A percentile compares a stretch with the other conserved stretches of the same genome.
phyloP scores from a whole-genome alignment of 2,329 filamentous ascomycete genomes.

The Bertia moriformis region DNA sequence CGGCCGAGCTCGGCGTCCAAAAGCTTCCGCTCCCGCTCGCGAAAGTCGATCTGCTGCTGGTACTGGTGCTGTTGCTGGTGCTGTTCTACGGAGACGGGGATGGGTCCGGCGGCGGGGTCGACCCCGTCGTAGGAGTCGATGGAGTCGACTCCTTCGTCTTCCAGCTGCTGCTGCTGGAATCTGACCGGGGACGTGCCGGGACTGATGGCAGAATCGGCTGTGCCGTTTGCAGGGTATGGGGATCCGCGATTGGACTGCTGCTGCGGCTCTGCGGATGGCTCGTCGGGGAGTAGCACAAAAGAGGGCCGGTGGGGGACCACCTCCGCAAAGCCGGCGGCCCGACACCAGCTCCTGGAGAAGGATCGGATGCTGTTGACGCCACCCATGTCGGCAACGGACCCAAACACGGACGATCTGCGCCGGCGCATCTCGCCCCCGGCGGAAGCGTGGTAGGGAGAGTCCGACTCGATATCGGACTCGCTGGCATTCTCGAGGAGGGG shows the following conservation, averaged over 20 bases:
- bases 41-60: slow-evolving; percentile 11
- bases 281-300: slow-evolving; percentile 51
- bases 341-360: slow-evolving; percentile 83
- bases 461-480: too few species aligned
- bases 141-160: too few species aligned
- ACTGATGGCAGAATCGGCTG: not conserved
- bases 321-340: slow-evolving; percentile 76
- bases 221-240: slow-evolving; percentile 8
- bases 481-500: too few species aligned
- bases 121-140: too few species aligned
- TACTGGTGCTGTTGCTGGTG: slow-evolving; percentile 27
- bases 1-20: slow-evolving; percentile 26
- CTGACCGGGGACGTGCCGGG: not conserved
- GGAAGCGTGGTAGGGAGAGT: too few species aligned
- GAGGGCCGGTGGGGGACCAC: slow-evolving; percentile 68
- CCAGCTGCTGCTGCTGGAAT: too few species aligned
- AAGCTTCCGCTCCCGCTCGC: slow-evolving; percentile 31
- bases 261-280: slow-evolving; percentile 27
- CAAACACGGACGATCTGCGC: slow-evolving; percentile 20
- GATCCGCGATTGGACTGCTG: slow-evolving; percentile 22
- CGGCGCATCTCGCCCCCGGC: too few species aligned
- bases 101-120: not conserved
- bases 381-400: slow-evolving; percentile 55
- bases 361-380: slow-evolving; percentile 89
- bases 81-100: slow-evolving; percentile 15